Evolutionary conservation across 1,139 yeast species (phyloP).

Genomic region (Geotrichum armillariae): DNA sequence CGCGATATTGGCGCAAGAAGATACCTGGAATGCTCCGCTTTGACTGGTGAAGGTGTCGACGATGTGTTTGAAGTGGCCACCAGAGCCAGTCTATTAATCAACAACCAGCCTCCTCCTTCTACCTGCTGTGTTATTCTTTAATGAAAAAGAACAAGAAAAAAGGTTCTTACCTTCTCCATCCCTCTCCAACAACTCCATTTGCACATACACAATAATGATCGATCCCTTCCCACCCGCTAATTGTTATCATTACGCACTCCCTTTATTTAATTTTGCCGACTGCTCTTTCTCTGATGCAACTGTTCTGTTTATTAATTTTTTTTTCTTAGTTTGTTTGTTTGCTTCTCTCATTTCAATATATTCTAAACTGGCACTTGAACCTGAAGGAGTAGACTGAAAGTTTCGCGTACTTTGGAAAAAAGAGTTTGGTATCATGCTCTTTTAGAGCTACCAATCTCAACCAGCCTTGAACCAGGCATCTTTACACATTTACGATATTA

Average conservation of each 20-base stretch:
- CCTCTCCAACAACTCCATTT: no score
- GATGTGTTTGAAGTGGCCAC: slow-evolving; percentile 91
- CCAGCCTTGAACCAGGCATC: no score
- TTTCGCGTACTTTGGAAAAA: no score
- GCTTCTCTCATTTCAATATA: not conserved
- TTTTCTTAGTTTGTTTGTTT: not conserved
- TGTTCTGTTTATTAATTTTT: not conserved
- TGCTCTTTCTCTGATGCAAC: not conserved
- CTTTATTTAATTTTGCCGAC: slow-evolving; percentile 5
- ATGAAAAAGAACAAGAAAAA: no score
- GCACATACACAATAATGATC: slow-evolving; percentile 10
- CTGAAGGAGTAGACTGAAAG: no score
- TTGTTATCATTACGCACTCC: not conserved
- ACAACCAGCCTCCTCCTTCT: slow-evolving; percentile 12
- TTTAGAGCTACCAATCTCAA: no score
- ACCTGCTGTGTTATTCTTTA: slow-evolving; percentile 12
- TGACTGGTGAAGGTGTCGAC: slow-evolving; percentile 87
- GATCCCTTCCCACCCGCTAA: slow-evolving; percentile 10
- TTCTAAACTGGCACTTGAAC: no score
- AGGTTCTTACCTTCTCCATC: no score
- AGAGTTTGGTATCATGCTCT: no score
- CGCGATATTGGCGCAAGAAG: slow-evolving; percentile 83
- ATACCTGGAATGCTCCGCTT: slow-evolving; percentile 92
- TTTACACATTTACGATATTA: no score
- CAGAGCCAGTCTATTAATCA: slow-evolving; percentile 57